Evolutionary conservation across 495 filamentous ascomycete species (phyloP).

Genomic region (Staphylotrichum tortipilum): DNA sequence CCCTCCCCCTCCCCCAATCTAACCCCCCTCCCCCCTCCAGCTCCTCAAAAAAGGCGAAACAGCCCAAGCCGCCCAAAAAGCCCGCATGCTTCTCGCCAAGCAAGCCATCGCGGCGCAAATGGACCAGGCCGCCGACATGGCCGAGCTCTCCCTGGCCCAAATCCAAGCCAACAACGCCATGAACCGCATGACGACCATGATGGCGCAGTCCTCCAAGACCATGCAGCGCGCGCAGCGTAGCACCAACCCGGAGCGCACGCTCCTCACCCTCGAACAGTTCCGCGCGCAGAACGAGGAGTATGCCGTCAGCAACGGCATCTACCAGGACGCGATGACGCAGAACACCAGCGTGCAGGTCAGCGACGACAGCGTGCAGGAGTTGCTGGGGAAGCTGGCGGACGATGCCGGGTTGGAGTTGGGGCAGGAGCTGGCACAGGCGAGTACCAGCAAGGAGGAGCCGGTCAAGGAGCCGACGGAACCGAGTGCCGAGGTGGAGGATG

Average conservation of each 20-base stretch:
- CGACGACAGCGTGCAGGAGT: constrained; percentile 73
- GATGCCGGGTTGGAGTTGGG: constrained; percentile 70
- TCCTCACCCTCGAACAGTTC: constrained; percentile 65
- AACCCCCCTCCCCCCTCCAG: constrained; percentile 30
- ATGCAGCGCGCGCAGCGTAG: constrained; percentile 62
- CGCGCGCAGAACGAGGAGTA: constrained; percentile 78
- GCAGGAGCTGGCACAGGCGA: constrained; percentile 57
- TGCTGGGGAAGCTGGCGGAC: constrained; percentile 73
- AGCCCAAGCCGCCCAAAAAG: constrained; percentile 75
- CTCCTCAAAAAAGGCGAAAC: constrained; percentile 62
- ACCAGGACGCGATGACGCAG: constrained; percentile 70
- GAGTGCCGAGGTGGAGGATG: constrained; percentile 55
- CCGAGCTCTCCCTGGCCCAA: constrained; percentile 42
- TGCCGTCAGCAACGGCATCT: constrained; percentile 72
- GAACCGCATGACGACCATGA: constrained; percentile 48
- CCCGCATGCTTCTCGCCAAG: constrained; percentile 50
- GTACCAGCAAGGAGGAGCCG: constrained; percentile 45
- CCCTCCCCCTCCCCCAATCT: neutral
- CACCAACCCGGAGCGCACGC: constrained; percentile 62
- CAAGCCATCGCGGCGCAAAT: constrained; percentile 46
- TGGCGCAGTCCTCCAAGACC: constrained; percentile 40
- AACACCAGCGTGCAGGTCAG: constrained; percentile 68
- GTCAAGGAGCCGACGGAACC: constrained; percentile 39
- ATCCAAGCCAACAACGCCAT: constrained; percentile 48
- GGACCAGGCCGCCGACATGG: constrained; percentile 48